Conservation (phyloP, 2,329 filamentous ascomycete genomes). For the Colletotrichum musae region DNA sequence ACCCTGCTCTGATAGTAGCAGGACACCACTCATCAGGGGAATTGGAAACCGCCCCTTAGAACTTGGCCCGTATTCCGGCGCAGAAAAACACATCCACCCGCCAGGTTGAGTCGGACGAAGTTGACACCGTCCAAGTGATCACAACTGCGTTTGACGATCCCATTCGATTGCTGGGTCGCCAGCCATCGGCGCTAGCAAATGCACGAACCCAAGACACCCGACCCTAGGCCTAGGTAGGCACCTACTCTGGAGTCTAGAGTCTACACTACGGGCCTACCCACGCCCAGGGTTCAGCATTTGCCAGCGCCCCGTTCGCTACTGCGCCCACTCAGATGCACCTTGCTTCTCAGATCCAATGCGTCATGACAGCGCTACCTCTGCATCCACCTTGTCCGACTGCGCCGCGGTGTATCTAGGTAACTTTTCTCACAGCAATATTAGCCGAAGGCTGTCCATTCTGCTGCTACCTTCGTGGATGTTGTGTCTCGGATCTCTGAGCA, state of each 20-base stretch:
- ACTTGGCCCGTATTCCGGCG: conserved; percentile 35
- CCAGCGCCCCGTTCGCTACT: conserved; percentile 33
- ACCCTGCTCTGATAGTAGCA: conserved; percentile 8
- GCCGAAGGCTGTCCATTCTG: too few species aligned
- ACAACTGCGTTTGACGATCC: conserved; percentile 31
- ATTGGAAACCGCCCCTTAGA: conserved; percentile 21
- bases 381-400: conserved; percentile 9
- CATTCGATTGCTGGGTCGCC: conserved; percentile 5
- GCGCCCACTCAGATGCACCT: conserved; percentile 33
- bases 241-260: too few species aligned
- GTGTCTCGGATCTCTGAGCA: conserved; percentile 25
- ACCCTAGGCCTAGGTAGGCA: too few species aligned
- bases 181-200: conserved; percentile 37
- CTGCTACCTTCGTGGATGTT: background rate
- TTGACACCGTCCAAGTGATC: conserved; percentile 28
- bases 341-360: conserved; percentile 36
- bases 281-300: conserved; percentile 37
- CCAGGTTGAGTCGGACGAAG: conserved; percentile 30
- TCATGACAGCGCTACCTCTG: conserved; percentile 34
- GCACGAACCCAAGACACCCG: conserved; percentile 28
- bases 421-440: background rate
- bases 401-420: conserved; percentile 1
- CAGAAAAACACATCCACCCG: conserved; percentile 25
- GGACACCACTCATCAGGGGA: conserved; percentile 21
- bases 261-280: background rate